These are phyloP conservation scores for Cylindrotheca closterium DNA, from an alignment of 108 stramenopile species.

Conservation along the genomic window DNA sequence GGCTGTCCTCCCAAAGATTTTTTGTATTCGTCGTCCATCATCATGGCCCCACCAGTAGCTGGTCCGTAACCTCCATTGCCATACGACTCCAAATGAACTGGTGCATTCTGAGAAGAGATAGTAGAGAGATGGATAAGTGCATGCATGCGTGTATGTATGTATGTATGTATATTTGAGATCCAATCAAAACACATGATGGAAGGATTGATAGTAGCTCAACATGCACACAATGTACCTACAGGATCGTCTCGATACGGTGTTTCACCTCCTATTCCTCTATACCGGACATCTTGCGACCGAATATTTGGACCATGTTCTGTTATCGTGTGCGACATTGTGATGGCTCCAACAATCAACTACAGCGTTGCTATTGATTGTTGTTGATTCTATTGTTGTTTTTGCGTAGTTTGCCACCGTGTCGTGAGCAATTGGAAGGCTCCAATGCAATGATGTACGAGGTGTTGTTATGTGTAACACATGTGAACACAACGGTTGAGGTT, in stretches of 20 bases:
- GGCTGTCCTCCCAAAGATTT: background rate
- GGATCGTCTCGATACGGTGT: constrained; percentile 55
- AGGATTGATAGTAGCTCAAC: too few species aligned
- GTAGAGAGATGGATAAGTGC: background rate
- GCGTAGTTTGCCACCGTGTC: too few species aligned
- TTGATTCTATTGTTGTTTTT: background rate
- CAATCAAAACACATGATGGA: too few species aligned
- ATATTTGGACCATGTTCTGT: constrained; percentile 23
- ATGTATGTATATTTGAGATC: background rate
- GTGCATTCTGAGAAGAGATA: constrained; percentile 18
- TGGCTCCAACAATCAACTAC: too few species aligned
- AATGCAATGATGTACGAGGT: too few species aligned
- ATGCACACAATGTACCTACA: constrained; percentile 13
- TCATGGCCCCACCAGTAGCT: background rate
- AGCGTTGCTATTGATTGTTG: background rate
- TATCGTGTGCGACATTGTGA: constrained; percentile 5
- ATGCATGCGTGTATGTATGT: too few species aligned
- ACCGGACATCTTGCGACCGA: constrained; percentile 32
- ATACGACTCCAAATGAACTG: constrained; percentile 26
- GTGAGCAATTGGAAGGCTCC: too few species aligned
- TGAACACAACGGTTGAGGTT: too few species aligned
- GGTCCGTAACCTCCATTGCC: constrained; percentile 28
- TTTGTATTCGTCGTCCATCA: constrained; percentile 6
- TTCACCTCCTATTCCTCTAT: constrained; percentile 35
- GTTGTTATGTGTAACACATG: too few species aligned